Evolutionary conservation across 257 asterid species (phyloP).

Genomic region (Nicotiana benthamiana): DNA sequence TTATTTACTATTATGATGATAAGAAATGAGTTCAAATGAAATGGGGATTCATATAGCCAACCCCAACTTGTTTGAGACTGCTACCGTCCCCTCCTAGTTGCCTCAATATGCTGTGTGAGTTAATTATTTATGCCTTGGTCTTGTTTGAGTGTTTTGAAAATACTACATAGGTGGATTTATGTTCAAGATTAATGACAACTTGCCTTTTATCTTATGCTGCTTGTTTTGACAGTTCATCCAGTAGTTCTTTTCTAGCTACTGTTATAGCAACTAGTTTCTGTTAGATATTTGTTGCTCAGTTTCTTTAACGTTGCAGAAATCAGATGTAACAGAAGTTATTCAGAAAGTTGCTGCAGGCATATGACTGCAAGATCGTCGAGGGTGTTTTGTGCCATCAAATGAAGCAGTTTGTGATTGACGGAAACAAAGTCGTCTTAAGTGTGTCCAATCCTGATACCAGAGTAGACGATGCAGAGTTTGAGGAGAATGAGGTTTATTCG

Average conservation of each 20-base stretch:
- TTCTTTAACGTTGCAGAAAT: slow-evolving; percentile 6
- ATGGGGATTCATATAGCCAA: too few species aligned
- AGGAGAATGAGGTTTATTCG: slow-evolving; percentile 72
- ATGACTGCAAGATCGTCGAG: slow-evolving; percentile 90
- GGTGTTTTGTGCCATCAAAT: slow-evolving; percentile 90
- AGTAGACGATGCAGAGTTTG: slow-evolving; percentile 91
- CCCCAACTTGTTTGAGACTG: too few species aligned
- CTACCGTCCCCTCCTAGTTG: not conserved
- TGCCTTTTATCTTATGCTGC: not conserved
- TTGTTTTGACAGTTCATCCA: not conserved
- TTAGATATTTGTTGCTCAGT: not conserved
- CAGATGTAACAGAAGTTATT: slow-evolving; percentile 14
- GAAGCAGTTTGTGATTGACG: slow-evolving; percentile 91
- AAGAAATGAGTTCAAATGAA: too few species aligned
- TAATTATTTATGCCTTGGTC: not conserved
- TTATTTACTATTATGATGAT: too few species aligned
- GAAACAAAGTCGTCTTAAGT: slow-evolving; percentile 72
- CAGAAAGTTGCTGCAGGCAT: slow-evolving; percentile 88
- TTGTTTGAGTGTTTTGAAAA: not conserved
- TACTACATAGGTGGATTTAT: not conserved
- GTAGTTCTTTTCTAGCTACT: not conserved
- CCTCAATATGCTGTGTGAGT: not conserved
- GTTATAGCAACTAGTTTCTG: too few species aligned
- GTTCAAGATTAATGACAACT: not conserved
- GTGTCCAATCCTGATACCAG: slow-evolving; percentile 67